Base-by-base conservation (phyloP, 108 stramenopile species). In the Nannochloropsis salina region DNA sequence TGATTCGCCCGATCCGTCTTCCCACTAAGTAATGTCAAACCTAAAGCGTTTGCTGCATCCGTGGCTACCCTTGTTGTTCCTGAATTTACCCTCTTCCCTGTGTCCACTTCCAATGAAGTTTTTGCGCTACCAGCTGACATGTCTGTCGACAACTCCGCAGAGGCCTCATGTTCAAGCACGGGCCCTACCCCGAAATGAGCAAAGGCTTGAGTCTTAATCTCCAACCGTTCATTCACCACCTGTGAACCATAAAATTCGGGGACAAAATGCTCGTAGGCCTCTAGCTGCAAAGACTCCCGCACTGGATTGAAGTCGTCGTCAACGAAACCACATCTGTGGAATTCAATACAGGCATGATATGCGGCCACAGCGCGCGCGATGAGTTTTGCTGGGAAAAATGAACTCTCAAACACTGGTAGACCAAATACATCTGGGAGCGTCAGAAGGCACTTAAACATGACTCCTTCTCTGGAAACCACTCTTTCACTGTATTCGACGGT, bases 301-400 rank as follows among this genome's bases (percentile, higher is more conserved):
- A 74, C 61, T 3, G 61, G 61, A n/a, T 74, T 74, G 15, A 74
- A n/a, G 61, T 74, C 6, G n/a, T 74, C 61, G 61, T 74, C 61
- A 15, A 74, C 61, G 61, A 74, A 74, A 2, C 61, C 61, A 2
- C 8, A n/a, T n/a, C 61, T 15, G 61, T 74, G 61, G 61, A 74
- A 74, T n/a, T 74, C 61, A 15, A 74, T n/a, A n/a, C 61, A 74
- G 61, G 61, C 61, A 74, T 74, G 61, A n/a, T n/a, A 74, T 74
- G 61, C 61, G 3, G 61, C 61, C 61, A 74, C 61, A 74, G 61
- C 61, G n/a, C 61, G 61, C 4, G 61, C 61, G 61, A 74, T 74
- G 61, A n/a, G 1, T n/a, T 74, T 74, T 15, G 61, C 61, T n/a
- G 61, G 61, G 3, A 74, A 74, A n/a, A 74, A n/a, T 4, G 20